Base-by-base conservation (phyloP, 208 protist genomes). In the Sergeia podlipaevii region DNA sequence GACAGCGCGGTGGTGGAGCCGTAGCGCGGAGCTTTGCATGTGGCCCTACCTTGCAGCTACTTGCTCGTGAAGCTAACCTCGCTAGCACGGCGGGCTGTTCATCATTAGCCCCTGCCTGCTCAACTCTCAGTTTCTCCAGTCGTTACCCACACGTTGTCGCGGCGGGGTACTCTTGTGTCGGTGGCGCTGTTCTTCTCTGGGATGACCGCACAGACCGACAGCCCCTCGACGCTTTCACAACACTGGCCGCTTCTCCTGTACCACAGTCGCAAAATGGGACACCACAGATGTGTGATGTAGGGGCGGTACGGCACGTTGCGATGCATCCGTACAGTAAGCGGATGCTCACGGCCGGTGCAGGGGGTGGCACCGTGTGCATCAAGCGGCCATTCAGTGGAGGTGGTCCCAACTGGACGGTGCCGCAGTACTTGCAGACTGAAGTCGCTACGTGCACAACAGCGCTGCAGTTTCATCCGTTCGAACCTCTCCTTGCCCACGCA, bases 141-240 rank as follows among this genome's bases (percentile, higher is more conserved):
- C 77, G 85, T 10, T 92, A 85, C 46, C 61, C 80, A 1, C 64
- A 89, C 36, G 59, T 74, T 30, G 47, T 89, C 4, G 65, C 79
- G 38, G 74, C 72, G 1, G 85, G 75, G 20, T 86, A 89, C 63
- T n/a, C n/a, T n/a, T n/a, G n/a, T n/a, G n/a, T n/a, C n/a, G n/a
- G n/a, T n/a, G n/a, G n/a, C n/a, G n/a, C n/a, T n/a, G 72, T 79
- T 20, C 60, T 67, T 42, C 24, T 66, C 11, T 79, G 72, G 72
- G 72, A 79, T 57, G 60, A 74, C 44, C n/a, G n/a, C n/a, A n/a
- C n/a, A n/a, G n/a, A n/a, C n/a, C n/a, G n/a, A n/a, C n/a, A n/a
- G n/a, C n/a, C n/a, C n/a, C n/a, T n/a, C n/a, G n/a, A n/a, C n/a
- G n/a, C n/a, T n/a, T n/a, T n/a, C n/a, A n/a, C n/a, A n/a, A n/a